These are phyloP conservation scores for Sporisorium iseilematis-ciliati DNA, from an alignment of 1,284 basidiomycete genomes.

Conservation along the genomic window DNA sequence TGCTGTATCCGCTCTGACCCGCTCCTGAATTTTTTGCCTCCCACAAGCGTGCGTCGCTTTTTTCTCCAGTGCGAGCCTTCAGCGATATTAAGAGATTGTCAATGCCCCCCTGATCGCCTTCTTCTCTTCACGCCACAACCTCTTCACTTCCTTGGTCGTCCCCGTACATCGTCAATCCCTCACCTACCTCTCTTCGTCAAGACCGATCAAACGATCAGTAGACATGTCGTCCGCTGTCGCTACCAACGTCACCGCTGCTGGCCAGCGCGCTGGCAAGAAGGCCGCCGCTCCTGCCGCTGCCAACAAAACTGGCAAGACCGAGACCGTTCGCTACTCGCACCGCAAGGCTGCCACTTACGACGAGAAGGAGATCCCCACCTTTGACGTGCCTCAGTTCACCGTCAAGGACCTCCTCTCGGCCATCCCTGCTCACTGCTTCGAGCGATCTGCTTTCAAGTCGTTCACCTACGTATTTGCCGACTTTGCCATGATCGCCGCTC, in stretches of 20 bases:
- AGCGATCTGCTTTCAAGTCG: constrained; percentile 88
- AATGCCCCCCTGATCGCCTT: not conserved
- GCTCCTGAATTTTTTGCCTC: not conserved
- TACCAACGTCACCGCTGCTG: constrained; percentile 51
- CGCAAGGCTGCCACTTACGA: constrained; percentile 62
- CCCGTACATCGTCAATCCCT: not conserved
- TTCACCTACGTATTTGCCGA: constrained; percentile 87
- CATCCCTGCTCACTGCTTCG: constrained; percentile 91
- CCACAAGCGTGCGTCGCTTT: not conserved
- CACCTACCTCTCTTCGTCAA: not conserved
- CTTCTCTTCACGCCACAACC: constrained; percentile 21
- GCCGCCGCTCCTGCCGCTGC: constrained; percentile 26
- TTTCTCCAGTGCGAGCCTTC: not conserved
- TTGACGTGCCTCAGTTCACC: constrained; percentile 82
- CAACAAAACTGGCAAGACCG: constrained; percentile 40
- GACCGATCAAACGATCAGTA: constrained; percentile 6
- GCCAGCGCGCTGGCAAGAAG: constrained; percentile 57
- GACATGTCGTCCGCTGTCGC: constrained; percentile 55
- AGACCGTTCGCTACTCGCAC: constrained; percentile 57
- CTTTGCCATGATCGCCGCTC: constrained; percentile 76
- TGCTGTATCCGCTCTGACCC: too few relatives aligned
- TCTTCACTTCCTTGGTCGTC: not conserved
- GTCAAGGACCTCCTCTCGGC: constrained; percentile 86
- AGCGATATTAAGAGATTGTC: constrained; percentile 14
- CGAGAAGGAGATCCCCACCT: constrained; percentile 69